Evolutionary conservation across 202 grass and related monocot species (phyloP), one percentile per base, ranked within the genome.

Genomic region (Schoenoplectus triqueter): DNA sequence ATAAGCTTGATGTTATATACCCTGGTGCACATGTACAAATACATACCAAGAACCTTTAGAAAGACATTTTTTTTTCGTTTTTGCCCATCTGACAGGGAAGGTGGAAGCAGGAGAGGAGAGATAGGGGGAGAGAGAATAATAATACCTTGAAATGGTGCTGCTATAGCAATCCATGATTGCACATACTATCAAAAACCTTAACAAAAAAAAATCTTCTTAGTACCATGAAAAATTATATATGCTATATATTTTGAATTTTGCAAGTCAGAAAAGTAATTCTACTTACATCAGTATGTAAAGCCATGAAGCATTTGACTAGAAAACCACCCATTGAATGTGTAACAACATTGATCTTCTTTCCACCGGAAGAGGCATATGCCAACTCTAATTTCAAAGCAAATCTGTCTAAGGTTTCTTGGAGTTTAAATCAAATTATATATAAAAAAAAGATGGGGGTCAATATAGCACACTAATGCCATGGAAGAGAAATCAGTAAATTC

Each of bases 61-160:
- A 15, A 54, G 4, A 51, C 48, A 3, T 22, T 39, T 8, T 82
- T 15, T 55, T 31, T 31, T 31, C 31, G 31, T 31, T 31, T 31
- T 31, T 31, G 31, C 31, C 31, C 31, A 31, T 31, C 31, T 31
- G 31, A 31, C 31, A 31, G 31, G 31, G 31, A 31, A 31, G 31
- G 31, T 31, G 31, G 31, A 31, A 31, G 31, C 31, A 31, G 31
- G 31, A 31, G 31, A 31, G 31, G 31, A 31, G 31, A 31, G 31
- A 31, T 31, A 31, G 31, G 31, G 31, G 31, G 31, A 31, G 31
- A 31, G 31, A 31, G 31, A 1, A 75, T 20, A 54, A 8, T 60
- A 48, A n/a, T 94, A 98, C 95, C 93, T 98, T 98, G 95, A 87
- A 98, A 98, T 88, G 95, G 95, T 86, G 93, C 93, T 75, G 95